Base-by-base conservation (phyloP, 768 basidiomycete species). In the Pisolithus tinctorius region DNA sequence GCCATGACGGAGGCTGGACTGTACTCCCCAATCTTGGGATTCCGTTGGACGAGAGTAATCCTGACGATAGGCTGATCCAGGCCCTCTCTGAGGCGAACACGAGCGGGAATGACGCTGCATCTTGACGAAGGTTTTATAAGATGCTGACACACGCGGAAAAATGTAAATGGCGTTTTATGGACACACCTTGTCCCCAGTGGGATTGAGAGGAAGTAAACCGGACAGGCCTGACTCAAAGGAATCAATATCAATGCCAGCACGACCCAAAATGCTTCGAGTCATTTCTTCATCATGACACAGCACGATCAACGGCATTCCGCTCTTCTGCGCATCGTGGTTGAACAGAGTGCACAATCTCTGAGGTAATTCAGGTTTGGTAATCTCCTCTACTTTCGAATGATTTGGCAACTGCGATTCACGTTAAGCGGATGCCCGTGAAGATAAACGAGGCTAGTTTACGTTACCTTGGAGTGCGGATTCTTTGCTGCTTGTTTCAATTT, bases 201-300 rank as follows among this genome's bases (percentile, higher is more conserved):
- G 42, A 29, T 45, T 37, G 16, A 48, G 45, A 2, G 50, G 43
- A 36, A 69, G 47, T 11, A 68, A 31, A 2, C 48, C 39, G 1
- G 52, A 51, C 36, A 81, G 62, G 3, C 76, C 76, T 9, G 62
- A 64, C 1, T 66, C 60, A 74, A 75, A 83, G 1, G 44, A 41
- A n/a, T 63, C 63, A 7, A 64, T 65, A 36, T 79, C 67, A 16
- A 81, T 61, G 10, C 73, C 74, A 11, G 74, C 64, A 29, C 69
- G 71, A 16, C 56, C 55, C 6, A 83, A 65, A 9, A 73, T 63
- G n/a, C 66, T 66, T 6, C 64, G 57, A 0, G 76, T 69, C 54
- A 71, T 60, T 38, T 69, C 60, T 51, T 73, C 68, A 26, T 75
- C 66, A 40, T 75, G 69, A 3, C 81, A 75, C 6, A 83, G 69